Base-by-base conservation (phyloP, 208 protist genomes). In the Phytomonas francai region DNA sequence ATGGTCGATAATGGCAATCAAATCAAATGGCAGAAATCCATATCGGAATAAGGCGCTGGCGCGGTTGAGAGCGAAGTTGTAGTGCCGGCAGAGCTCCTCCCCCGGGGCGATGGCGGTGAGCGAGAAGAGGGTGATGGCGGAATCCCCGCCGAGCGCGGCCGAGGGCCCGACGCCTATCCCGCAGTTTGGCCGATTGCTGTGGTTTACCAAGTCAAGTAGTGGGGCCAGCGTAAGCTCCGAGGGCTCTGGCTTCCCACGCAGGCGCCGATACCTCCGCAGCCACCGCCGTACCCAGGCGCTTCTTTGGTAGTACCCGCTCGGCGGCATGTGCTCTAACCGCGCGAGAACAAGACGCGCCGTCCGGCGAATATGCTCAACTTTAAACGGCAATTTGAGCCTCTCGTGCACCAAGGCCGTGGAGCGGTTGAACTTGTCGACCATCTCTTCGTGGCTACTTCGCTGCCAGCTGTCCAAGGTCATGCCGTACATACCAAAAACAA, bases 401-500 rank as follows among this genome's bases (percentile, higher is more conserved):
- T 80, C 76, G 68, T 94, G 87, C 29, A 96, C 79, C 16, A 83
- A 63, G 0, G 83, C 84, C 8, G 89, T 78, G 54, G 80, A 78
- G 30, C 65, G 63, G 68, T 91, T 79, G 68, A 88, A 94, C 65
- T 84, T 79, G 58, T 79, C 86, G 3, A 82, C 92, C 74, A 96
- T 81, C 75, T 96, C 86, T 51, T 91, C 80, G 66, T 90, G 92
- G 74, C 81, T 93, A 45, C 59, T 30, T 60, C 88, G 85, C 75
- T 96, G 91, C 88, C 91, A 96, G 59, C 74, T 85, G 76, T 96
- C 91, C 11, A 96, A 79, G 3, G 91, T 83, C 84, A 89, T 91
- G 70, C 88, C 86, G 74, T 96, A 96, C 91, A 96, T 96, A 62
- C 83, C 83, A 68, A 89, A 85, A 45, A 96, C 74, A 70, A 92